Evolutionary conservation across 371 early-diverging fungal species (phyloP), one percentile per base, ranked within the genome.

Genomic region (Actinomucor elegans): DNA sequence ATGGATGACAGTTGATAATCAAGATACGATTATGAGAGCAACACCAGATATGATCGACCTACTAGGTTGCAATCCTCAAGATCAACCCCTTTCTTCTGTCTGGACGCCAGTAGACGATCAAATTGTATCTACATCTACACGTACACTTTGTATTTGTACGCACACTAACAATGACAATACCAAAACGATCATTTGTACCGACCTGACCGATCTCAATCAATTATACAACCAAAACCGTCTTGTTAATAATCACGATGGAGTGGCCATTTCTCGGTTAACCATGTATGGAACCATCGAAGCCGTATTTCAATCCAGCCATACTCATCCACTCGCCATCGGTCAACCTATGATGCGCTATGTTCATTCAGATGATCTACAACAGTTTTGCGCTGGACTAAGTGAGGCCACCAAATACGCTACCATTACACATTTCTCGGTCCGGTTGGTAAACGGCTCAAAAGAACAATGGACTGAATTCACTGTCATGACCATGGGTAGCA

Each of bases 221-320:
- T 36, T 63, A 11, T 33, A 44, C n/a, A 7, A 20, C n/a, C 18
- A 26, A 8, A 36, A 31, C 14, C 41, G 41, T 21, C n/a, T n/a
- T n/a, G n/a, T n/a, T n/a, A 23, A 41, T 11, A 41, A 41, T 14
- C 15, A 38, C 3, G 12, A 27, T 35, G 29, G 38, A 14, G 27
- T 50, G n/a, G 21, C 49, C 6, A 52, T 62, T 38, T 48, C 54
- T 53, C 52, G 60, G 17, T 51, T 65, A 26, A 59, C 65, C 4
- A 55, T 51, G 56, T 65, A 65, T 52, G 65, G 65, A 12, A 65
- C 65, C 9, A 59, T 65, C 15, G 60, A 59, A 28, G 59, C 60
- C 15, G 45, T 35, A 15, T 52, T 56, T 32, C 36, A 32, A 36
- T 20, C 38, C 14, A 36, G n/a, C 14, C 34, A 45, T 29, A 9